phyloP scores from a whole-genome alignment of 805 yeast species.

The Ogataea nitratoaversa region DNA sequence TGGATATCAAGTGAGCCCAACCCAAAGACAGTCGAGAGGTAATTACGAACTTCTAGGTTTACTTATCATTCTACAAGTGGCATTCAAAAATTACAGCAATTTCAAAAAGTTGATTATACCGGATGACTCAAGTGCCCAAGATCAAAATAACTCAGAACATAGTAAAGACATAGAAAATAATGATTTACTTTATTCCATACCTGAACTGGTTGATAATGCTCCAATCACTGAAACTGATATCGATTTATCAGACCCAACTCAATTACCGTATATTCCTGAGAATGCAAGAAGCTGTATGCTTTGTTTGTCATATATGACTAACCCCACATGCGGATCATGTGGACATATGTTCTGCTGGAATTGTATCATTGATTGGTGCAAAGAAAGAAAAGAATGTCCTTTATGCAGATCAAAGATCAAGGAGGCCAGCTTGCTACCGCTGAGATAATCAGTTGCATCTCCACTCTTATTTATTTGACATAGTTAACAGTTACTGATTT shows the following conservation, averaged over 20 bases:
- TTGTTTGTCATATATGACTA: constrained; percentile 72
- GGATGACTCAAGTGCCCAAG: neutral
- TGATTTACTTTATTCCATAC: constrained; percentile 15
- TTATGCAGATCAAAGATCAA: constrained; percentile 72
- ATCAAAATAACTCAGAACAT: neutral
- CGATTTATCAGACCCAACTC: constrained; percentile 52
- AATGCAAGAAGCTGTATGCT: constrained; percentile 75
- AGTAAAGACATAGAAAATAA: constrained; percentile 5
- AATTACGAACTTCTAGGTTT: constrained; percentile 76
- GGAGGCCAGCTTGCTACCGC: constrained; percentile 59
- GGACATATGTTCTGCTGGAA: constrained; percentile 95
- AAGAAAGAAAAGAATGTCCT: constrained; percentile 88
- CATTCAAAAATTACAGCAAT: constrained; percentile 39
- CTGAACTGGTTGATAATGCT: constrained; percentile 10
- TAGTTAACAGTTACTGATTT: too few species aligned
- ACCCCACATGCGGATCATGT: constrained; percentile 84
- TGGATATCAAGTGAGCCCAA: constrained; percentile 54
- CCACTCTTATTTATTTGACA: neutral
- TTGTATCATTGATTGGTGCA: constrained; percentile 85
- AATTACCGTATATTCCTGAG: constrained; percentile 66
- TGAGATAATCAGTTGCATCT: too few species aligned
- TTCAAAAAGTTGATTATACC: constrained; percentile 18
- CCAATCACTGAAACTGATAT: constrained; percentile 26
- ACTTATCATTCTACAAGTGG: constrained; percentile 49
- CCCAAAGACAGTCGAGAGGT: constrained; percentile 38